Conservation (phyloP, 805 yeast genomes). For the Wickerhamiella qilinensis region DNA sequence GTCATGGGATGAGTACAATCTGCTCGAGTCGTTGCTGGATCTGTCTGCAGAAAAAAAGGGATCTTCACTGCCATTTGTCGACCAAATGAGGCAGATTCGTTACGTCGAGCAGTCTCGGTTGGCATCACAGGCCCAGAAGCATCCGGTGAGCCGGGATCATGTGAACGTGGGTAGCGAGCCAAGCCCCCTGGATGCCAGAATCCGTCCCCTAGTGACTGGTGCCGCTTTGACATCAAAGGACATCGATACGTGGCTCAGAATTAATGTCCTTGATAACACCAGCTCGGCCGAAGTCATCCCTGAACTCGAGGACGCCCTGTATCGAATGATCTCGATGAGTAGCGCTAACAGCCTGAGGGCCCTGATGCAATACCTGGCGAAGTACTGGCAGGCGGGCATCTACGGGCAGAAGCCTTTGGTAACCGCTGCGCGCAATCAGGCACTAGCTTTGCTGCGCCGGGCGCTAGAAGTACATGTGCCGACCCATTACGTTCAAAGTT, state of each 20-base stretch:
- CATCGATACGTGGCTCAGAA: slow-evolving; percentile 1
- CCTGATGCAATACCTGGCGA: slow-evolving; percentile 13
- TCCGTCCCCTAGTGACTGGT: not conserved
- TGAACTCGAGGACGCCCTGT: not conserved
- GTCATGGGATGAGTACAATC: not conserved
- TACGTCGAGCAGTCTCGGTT: not conserved
- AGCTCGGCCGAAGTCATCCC: slow-evolving; percentile 7
- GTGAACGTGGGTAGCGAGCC: not conserved
- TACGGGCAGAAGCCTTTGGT: slow-evolving; percentile 13
- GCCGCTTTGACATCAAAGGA: not conserved
- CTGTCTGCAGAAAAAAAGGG: not conserved
- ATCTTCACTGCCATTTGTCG: not conserved
- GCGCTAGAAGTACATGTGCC: slow-evolving; percentile 15
- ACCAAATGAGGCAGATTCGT: not conserved
- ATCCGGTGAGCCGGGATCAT: not conserved
- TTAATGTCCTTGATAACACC: not conserved
- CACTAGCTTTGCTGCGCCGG: slow-evolving; percentile 11
- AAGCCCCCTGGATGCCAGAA: not conserved
- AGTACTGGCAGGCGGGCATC: slow-evolving; percentile 16
- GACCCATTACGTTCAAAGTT: slow-evolving; percentile 9
- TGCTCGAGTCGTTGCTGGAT: not conserved
- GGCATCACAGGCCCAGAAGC: no score
- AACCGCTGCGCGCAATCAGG: slow-evolving; percentile 14
- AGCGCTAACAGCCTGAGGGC: not conserved
- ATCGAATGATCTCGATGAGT: not conserved